Evolutionary conservation across 805 yeast genomes (phyloP).

Genomic region (Barnettozyma populi): DNA sequence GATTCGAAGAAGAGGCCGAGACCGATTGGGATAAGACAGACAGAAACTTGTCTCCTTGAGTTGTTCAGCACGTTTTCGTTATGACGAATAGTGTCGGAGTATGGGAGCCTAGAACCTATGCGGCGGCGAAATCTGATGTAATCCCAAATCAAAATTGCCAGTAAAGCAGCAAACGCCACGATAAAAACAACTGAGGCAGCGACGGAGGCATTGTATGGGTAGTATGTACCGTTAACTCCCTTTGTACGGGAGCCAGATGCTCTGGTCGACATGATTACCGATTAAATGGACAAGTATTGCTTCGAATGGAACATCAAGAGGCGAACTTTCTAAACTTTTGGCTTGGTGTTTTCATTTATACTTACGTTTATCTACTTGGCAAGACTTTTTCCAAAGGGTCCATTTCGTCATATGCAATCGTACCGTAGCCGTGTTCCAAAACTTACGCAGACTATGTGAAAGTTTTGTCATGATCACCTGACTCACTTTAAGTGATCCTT

Average conservation of each 20-base stretch:
- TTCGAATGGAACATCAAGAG: neutral
- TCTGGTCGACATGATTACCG: neutral
- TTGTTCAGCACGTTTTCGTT: neutral
- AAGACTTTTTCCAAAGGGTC: neutral
- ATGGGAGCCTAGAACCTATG: neutral
- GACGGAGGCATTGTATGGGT: constrained; percentile 1
- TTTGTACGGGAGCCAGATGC: neutral
- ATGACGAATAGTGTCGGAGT: neutral
- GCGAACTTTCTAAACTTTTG: too few relatives aligned
- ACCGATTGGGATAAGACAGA: neutral
- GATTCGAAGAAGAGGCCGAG: constrained; percentile 2
- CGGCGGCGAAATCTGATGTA: neutral
- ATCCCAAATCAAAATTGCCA: neutral
- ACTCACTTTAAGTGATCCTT: too few relatives aligned
- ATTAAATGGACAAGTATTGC: neutral
- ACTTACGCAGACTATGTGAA: too few relatives aligned
- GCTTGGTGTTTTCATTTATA: neutral
- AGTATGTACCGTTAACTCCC: neutral
- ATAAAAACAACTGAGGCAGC: constrained; percentile 1
- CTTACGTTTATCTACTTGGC: too few relatives aligned
- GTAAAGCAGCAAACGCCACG: neutral
- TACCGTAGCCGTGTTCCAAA: too few relatives aligned
- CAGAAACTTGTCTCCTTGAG: neutral
- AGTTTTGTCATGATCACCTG: too few relatives aligned
- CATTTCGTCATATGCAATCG: neutral